Conservation (phyloP, 257 asterid species). For the Solanum gandarillasii region DNA sequence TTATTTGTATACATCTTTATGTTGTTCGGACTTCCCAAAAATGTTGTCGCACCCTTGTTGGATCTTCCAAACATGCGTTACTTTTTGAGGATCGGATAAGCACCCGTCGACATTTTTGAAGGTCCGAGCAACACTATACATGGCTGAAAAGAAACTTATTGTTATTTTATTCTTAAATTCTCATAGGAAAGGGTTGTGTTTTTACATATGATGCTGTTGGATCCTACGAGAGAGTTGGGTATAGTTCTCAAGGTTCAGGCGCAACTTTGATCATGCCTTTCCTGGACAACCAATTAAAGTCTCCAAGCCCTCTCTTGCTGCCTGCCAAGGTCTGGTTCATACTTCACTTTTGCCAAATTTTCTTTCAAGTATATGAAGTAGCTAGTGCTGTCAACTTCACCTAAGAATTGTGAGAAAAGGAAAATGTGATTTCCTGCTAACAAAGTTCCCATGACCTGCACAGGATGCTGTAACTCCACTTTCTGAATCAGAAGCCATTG, state of each 20-base stretch:
- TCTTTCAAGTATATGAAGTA: not conserved
- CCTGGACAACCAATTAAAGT: constrained; percentile 50
- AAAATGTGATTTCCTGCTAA: not conserved
- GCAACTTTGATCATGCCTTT: constrained; percentile 86
- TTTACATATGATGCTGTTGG: constrained; percentile 96
- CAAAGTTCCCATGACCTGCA: not conserved
- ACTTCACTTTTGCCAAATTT: not conserved
- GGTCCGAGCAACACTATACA: not conserved
- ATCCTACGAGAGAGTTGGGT: constrained; percentile 91
- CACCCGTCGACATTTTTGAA: not conserved
- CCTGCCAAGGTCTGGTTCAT: constrained; percentile 17
- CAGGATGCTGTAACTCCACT: constrained; percentile 46
- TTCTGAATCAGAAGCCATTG: constrained; percentile 35
- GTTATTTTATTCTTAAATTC: not conserved
- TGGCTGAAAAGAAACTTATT: not conserved
- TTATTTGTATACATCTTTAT: not conserved
- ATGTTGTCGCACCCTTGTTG: not conserved
- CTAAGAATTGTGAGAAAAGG: not conserved
- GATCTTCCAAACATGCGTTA: not conserved
- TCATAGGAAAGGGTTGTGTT: constrained; percentile 87
- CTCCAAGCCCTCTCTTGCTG: constrained; percentile 31
- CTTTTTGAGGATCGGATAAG: not conserved
- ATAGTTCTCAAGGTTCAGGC: constrained; percentile 95
- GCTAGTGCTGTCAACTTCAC: not conserved
- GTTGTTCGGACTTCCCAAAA: not conserved